phyloP scores from a whole-genome alignment of 441 rosid species.

The Aleurites moluccanus region DNA sequence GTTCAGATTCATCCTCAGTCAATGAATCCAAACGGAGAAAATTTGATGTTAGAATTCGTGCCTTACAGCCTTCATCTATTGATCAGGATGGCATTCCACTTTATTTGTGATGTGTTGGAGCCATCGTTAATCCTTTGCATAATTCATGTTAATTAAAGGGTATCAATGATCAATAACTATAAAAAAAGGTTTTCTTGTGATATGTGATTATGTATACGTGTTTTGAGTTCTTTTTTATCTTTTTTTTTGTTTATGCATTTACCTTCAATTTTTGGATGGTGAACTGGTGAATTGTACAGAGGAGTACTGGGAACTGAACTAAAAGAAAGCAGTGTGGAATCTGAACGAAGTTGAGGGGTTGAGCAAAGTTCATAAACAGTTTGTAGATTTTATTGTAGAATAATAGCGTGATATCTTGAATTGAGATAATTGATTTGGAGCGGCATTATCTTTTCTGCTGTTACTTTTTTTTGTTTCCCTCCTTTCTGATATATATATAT shows the following conservation, averaged over 20 bases:
- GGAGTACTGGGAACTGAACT: conserved; percentile 4
- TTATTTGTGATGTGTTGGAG: conserved; percentile 25
- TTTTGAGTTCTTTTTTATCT: conserved; percentile 2
- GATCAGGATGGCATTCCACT: conserved; percentile 40
- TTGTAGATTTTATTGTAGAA: conserved; percentile 15
- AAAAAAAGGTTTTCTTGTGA: conserved; percentile 23
- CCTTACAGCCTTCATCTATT: conserved; percentile 74
- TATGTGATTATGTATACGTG: conserved; percentile 21
- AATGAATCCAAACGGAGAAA: conserved; percentile 40
- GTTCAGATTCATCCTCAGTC: conserved; percentile 44
- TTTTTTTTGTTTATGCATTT: conserved; percentile 7
- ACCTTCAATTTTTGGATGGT: conserved; percentile 7
- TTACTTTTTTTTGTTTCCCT: neutral
- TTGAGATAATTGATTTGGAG: neutral
- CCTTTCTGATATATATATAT: neutral
- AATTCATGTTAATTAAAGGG: conserved; percentile 11
- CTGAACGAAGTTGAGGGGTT: conserved; percentile 15
- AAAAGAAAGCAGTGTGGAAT: conserved; percentile 14
- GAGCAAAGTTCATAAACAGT: conserved; percentile 5
- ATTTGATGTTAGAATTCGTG: conserved; percentile 74
- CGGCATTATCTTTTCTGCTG: neutral
- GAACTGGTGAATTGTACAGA: conserved; percentile 27
- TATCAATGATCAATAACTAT: conserved; percentile 7
- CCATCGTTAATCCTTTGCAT: neutral
- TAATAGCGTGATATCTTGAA: conserved; percentile 10